Evolutionary conservation across 345 rosid genomes (phyloP).

Genomic region (Crucihimalaya himalaica): DNA sequence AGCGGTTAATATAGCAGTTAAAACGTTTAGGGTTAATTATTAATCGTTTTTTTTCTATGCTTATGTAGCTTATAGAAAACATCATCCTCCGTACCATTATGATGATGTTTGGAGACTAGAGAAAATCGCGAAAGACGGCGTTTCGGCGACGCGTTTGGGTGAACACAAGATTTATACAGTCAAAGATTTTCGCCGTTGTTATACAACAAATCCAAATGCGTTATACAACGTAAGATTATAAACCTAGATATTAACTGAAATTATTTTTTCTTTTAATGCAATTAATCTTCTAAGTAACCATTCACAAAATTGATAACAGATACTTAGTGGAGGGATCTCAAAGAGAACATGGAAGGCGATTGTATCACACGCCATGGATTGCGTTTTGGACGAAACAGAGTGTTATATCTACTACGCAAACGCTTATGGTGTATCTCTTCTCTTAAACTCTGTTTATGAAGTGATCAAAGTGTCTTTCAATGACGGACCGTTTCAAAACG

Average conservation of each 20-base stretch:
- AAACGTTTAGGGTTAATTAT: conserved; percentile 6
- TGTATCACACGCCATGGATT: conserved; percentile 57
- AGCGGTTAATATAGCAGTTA: conserved; percentile 15
- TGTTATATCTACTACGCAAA: conserved; percentile 42
- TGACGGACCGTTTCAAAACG: conserved; percentile 31
- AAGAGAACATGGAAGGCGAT: conserved; percentile 59
- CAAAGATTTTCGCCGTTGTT: conserved; percentile 46
- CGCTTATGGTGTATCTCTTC: conserved; percentile 32
- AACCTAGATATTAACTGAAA: neutral
- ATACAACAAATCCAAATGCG: conserved; percentile 17
- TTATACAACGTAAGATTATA: conserved; percentile 51
- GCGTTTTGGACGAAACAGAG: conserved; percentile 56
- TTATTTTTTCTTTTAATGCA: neutral
- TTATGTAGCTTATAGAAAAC: conserved; percentile 66
- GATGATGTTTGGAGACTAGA: conserved; percentile 80
- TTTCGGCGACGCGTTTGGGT: conserved; percentile 46
- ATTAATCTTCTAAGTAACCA: neutral
- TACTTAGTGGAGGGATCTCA: conserved; percentile 47
- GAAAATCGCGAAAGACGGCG: conserved; percentile 70
- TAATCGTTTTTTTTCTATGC: neutral
- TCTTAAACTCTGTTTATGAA: conserved; percentile 56
- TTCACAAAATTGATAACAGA: conserved; percentile 39
- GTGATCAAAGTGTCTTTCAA: conserved; percentile 48
- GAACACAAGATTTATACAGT: conserved; percentile 35
- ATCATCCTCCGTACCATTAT: conserved; percentile 61